Conservation (phyloP, 345 rosid species). For the Kandelia obovata region DNA sequence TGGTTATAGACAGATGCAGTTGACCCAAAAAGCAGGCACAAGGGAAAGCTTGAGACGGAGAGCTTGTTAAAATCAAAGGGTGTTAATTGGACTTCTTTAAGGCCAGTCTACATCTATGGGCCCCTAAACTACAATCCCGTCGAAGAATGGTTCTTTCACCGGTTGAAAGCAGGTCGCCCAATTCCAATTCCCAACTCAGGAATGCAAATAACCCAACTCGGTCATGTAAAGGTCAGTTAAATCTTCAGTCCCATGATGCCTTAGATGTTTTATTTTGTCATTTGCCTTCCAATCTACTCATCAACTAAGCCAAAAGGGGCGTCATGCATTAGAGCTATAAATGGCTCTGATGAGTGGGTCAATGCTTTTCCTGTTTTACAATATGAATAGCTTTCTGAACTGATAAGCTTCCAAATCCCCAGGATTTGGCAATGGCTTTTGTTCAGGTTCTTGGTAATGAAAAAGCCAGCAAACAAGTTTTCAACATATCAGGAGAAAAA, state of each 20-base stretch:
- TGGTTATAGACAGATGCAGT: slow-evolving; percentile 68
- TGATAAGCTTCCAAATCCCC: slow-evolving; percentile 22
- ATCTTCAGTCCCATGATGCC: slow-evolving; percentile 9
- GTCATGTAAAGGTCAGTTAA: slow-evolving; percentile 82
- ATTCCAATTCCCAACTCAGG: slow-evolving; percentile 91
- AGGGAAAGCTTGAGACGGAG: slow-evolving; percentile 93
- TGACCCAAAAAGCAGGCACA: slow-evolving; percentile 97
- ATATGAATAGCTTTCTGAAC: slow-evolving; percentile 1
- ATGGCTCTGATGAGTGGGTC: not conserved
- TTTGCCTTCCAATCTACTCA: not conserved
- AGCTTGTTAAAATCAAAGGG: slow-evolving; percentile 53
- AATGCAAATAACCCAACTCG: slow-evolving; percentile 77
- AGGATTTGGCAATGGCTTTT: slow-evolving; percentile 90
- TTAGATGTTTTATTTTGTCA: too few relatives aligned
- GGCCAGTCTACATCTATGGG: slow-evolving; percentile 95
- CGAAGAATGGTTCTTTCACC: slow-evolving; percentile 98
- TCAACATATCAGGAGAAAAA: slow-evolving; percentile 93
- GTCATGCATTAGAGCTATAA: not conserved
- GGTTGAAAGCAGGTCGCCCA: slow-evolving; percentile 90
- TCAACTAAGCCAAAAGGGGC: not conserved
- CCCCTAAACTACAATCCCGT: slow-evolving; percentile 97
- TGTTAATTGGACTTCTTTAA: slow-evolving; percentile 89
- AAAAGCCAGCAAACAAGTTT: slow-evolving; percentile 80
- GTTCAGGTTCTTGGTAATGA: slow-evolving; percentile 70
- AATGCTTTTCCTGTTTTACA: not conserved